Evolutionary conservation across 805 yeast genomes (phyloP), one percentile per base, ranked within the genome.

Genomic region (Saccharomycopsis lassenensis): DNA sequence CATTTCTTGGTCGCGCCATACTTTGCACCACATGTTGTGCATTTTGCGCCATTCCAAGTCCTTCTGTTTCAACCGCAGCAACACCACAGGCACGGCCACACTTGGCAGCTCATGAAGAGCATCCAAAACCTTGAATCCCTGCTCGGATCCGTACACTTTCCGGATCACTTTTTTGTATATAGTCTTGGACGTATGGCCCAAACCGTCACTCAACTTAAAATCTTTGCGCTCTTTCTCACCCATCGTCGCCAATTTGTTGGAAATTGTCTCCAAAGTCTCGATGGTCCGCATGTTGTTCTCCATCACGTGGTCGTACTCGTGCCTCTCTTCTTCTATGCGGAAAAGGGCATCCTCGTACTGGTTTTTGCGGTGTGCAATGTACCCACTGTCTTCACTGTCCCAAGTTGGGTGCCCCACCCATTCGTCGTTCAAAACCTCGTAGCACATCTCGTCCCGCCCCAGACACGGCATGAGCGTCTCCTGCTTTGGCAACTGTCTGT

Each of bases 361-460:
- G 55, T 91, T 89, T 59, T 89, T 89, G 46, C 97, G 74, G 57
- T 89, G 98, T 11, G 97, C 95, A 54, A 89, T 86, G 51, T 87
- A 89, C 0, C 97, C 98, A 8, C 95, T 83, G 57, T 89, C 98
- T 56, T 89, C 98, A 1, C 97, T 89, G 3, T 97, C 97, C 98
- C 98, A 89, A 11, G 94, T 93, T 15, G 98, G 98, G 58, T 89
- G 97, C 4, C 95, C 95, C 24, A 91, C 97, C 96, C 97, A 91
- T 58, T 89, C 97, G 56, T 91, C 98, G 57, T 91, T 91, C 49
- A 91, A 68, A 11, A 91, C 95, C 52, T 89, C 96, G 96, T 96
- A 89, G 56, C 98, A 91, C 87, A 91, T 82, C 50, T 89, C 97
- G 58, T 91, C 99, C 50, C 99, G 75, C 12, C 98, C 98, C 7